Conservation (phyloP, 257 asterid genomes). For the Solanum appendiculatum region DNA sequence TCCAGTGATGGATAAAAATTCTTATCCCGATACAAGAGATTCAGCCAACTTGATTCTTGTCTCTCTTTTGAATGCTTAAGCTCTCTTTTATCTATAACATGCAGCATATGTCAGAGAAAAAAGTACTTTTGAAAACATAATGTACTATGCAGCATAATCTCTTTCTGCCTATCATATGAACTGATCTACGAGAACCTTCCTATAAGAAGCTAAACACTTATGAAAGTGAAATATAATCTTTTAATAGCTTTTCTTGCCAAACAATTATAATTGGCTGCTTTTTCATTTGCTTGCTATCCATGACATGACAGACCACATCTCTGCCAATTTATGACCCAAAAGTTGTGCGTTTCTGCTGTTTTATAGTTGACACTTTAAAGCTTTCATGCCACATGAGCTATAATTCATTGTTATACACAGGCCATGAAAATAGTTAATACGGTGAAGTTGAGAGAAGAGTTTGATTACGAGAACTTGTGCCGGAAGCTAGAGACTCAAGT, state of each 20-base stretch:
- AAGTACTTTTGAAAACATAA: background rate
- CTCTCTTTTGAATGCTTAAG: background rate
- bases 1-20: background rate
- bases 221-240: background rate
- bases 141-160: background rate
- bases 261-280: background rate
- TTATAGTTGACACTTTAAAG: background rate
- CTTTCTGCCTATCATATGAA: background rate
- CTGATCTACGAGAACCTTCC: background rate
- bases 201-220: background rate
- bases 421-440: slow-evolving; percentile 84
- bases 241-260: background rate
- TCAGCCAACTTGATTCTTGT: background rate
- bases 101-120: background rate
- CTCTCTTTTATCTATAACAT: background rate
- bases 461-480: slow-evolving; percentile 83
- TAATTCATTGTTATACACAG: slow-evolving; percentile 32
- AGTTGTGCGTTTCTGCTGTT: background rate
- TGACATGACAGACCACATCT: background rate
- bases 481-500: slow-evolving; percentile 75
- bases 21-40: background rate
- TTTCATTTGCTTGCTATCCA: background rate
- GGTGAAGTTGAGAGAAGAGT: slow-evolving; percentile 84
- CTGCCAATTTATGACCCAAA: background rate
- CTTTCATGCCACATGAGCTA: background rate